Percentiles rank a stretch among this genome's conserved stretches.
Evolutionary conservation across 176 grass and related monocot genomes (phyloP).

Genomic region (Hordeum marinum): DNA sequence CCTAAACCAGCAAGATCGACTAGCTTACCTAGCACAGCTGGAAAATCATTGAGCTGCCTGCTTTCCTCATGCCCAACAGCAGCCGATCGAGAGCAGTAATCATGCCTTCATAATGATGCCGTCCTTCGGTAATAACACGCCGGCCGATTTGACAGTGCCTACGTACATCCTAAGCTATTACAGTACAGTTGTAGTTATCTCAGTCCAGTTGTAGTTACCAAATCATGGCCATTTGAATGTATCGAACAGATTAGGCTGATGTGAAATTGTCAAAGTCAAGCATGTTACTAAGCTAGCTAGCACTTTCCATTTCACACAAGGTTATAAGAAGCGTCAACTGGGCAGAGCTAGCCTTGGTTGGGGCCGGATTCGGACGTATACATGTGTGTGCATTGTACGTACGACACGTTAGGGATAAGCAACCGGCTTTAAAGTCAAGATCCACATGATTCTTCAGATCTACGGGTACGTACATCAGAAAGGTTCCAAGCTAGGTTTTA

Average conservation of each 20-base stretch:
- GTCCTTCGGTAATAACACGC: neutral
- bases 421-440: conserved; percentile 34
- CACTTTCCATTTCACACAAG: neutral
- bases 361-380: neutral
- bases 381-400: neutral
- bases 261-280: neutral
- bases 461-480: neutral
- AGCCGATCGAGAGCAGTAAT: neutral
- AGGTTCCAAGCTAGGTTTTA: neutral
- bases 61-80: neutral
- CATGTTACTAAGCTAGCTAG: neutral
- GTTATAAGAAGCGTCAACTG: neutral
- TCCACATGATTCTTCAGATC: conserved; percentile 23
- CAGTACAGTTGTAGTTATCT: too few relatives aligned
- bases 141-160: neutral
- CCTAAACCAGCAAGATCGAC: conserved; percentile 12
- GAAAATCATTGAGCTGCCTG: conserved; percentile 3
- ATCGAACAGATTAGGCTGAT: neutral
- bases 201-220: neutral
- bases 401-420: neutral
- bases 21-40: conserved; percentile 23
- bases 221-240: neutral
- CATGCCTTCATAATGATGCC: conserved; percentile 8
- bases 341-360: neutral
- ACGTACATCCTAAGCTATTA: too few relatives aligned